Base-by-base conservation (phyloP, 2,329 filamentous ascomycete species). In the Microascus cirrosus region DNA sequence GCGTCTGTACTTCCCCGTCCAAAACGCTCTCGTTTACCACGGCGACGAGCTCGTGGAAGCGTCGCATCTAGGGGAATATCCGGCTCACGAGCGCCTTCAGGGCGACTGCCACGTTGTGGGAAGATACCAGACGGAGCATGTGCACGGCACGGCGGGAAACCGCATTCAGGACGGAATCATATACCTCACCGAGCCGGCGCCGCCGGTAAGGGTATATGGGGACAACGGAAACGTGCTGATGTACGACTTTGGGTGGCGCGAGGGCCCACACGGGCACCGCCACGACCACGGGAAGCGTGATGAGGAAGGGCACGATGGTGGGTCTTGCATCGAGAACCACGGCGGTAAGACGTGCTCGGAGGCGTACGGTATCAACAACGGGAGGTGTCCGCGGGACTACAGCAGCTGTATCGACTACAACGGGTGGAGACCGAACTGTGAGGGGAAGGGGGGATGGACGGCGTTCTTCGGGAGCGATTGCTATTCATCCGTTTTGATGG, bases 211-310 rank as follows among this genome's bases (percentile, higher is more conserved):
- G 15, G 35, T 34, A 20, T 57, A 59, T 35, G 58, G 58, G 42
- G 58, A 58, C 22, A 36, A 45, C 15, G 55, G 50, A 5, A 60
- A 59, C 45, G 53, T 61, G 20, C 54, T 59, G 20, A 58, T 62
- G 34, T 62, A 62, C 36, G 58, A 62, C 53, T 61, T 62, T 59
- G 60, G 60, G 8, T 62, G 56, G 55, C 32, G 55, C n/a, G 58
- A 59, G 50, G 55, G 55, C 10, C 32, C 35, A 6, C 57, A 62
- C 53, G 53, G 20, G 20, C 60, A 62, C 42, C n/a, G 32, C 28
- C 51, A 55, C n/a, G 36, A 45, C n/a, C 28, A 51, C 13, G 54
- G 24, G 22, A 54, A 48, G 25, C 45, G 58, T 12, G 57, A 22
- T 25, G 28, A 55, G 35, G 57, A 39, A 6, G 54, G 45, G 54